A percentile compares a stretch with the other conserved stretches of the same genome.
Conservation (phyloP, 768 basidiomycete species). For the Lactarius hatsudake region DNA sequence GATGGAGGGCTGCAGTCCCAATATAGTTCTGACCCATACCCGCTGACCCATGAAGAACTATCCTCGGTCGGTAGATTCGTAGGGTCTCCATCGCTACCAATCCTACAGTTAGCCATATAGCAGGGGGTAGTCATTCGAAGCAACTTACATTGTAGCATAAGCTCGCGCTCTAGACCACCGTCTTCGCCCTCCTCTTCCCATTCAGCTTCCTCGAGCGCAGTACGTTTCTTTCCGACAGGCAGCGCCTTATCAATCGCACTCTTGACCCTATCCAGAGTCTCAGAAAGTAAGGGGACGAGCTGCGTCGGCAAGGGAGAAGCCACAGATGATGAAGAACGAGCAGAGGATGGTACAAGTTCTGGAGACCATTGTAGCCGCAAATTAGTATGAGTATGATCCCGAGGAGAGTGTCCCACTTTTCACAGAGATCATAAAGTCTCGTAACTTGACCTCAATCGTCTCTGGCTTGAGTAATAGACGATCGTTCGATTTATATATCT, state of each 20-base stretch:
- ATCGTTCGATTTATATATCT: slow-evolving; percentile 92
- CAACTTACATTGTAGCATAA: slow-evolving; percentile 77
- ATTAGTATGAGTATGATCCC: slow-evolving; percentile 9
- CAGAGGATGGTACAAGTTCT: slow-evolving; percentile 96
- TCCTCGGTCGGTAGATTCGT: slow-evolving; percentile 84
- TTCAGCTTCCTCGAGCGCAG: slow-evolving; percentile 91
- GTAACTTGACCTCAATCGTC: slow-evolving; percentile 75
- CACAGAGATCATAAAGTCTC: slow-evolving; percentile 96
- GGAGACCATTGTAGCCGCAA: slow-evolving; percentile 13
- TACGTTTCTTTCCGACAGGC: slow-evolving; percentile 76
- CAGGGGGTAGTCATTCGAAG: neutral
- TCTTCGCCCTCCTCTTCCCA: slow-evolving; percentile 81
- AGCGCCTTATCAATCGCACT: slow-evolving; percentile 67
- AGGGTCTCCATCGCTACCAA: slow-evolving; percentile 83
- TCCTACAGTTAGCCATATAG: slow-evolving; percentile 20
- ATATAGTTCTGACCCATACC: slow-evolving; percentile 94
- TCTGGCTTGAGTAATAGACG: slow-evolving; percentile 81
- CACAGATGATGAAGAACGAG: slow-evolving; percentile 81
- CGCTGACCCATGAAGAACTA: slow-evolving; percentile 70
- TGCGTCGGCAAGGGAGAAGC: slow-evolving; percentile 85
- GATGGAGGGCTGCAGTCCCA: slow-evolving; percentile 87
- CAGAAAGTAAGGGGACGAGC: slow-evolving; percentile 71
- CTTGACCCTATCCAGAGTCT: slow-evolving; percentile 70
- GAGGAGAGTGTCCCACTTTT: slow-evolving; percentile 64
- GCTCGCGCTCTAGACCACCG: slow-evolving; percentile 85